Evolutionary conservation across 2,329 filamentous ascomycete genomes (phyloP), one percentile per base, ranked within the genome.

Genomic region (Rugonectria rugulosa): DNA sequence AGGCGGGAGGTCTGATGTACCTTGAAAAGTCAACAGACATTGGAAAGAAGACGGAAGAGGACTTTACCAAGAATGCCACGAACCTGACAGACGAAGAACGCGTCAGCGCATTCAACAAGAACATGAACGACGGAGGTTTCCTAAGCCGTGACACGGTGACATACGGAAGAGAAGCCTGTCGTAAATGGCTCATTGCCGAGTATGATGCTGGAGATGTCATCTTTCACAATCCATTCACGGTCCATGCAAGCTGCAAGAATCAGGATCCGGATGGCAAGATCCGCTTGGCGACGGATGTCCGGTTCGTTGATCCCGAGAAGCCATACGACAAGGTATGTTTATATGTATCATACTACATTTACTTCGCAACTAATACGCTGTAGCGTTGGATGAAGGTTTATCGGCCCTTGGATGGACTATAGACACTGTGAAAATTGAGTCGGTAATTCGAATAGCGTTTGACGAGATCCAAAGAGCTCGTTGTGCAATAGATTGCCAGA

Each of bases 141-240:
- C 38, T 57, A 14, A 59, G 57, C 36, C 38, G 53, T 19, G 57
- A 57, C 21, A 57, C 57, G 0, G 48, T 59, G 12, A 24, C 53
- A 9, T 59, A 59, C 11, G 53, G 56, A 5, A 51, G 48, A 19
- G 53, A 59, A 19, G 48, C 56, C 3, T 38, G 24, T 3, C 44
- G 56, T 23, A 59, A 56, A 31, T 59, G 53, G 56, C 53, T 59
- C 15, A 56, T 59, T 17, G 56, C 56, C 3, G 56, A 59, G 40
- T 59, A 59, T 8, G 56, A 56, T 36, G 47, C 53, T 1, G 56
- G 56, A 8, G 56, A 59, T 34, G 53, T 56, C 29, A 59, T 59
- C 27, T 59, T 59, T 15, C 53, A 59, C 43, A 59, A 56, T 12
- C 53, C 46, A 2, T 56, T 56, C 38, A 56, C 56, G 56, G 51